Conservation (phyloP, 257 asterid species). For the Capsicum baccatum region DNA sequence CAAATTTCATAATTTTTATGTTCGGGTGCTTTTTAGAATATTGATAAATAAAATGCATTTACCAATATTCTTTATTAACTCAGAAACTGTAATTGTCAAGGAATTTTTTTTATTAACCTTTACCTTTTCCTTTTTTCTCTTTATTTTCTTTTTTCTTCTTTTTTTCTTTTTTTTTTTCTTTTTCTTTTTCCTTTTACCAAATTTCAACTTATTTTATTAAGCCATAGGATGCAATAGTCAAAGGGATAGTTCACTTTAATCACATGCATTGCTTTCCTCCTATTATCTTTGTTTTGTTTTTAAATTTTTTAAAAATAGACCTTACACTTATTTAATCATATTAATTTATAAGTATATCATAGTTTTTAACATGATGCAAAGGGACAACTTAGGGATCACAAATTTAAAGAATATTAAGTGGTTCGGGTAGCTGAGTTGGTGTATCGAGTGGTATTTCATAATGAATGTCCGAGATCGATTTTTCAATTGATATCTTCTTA, state of each 20-base stretch:
- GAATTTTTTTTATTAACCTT: not conserved
- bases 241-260: constrained; percentile 24
- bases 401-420: not conserved
- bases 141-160: not conserved
- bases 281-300: not conserved
- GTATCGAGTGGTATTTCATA: no score
- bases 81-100: not conserved
- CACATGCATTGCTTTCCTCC: constrained; percentile 32
- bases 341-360: not conserved
- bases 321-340: not conserved
- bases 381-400: not conserved
- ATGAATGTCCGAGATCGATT: no score
- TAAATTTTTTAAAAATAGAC: not conserved
- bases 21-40: not conserved
- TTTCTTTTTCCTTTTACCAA: not conserved
- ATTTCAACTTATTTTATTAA: constrained; percentile 1
- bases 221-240: not conserved
- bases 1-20: no score
- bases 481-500: no score
- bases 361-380: constrained; percentile 6
- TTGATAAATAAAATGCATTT: not conserved
- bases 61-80: not conserved
- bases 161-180: not conserved
- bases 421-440: no score
- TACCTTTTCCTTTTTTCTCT: not conserved